Conservation (phyloP, 2,329 filamentous ascomycete species). For the Pseudogymnoascus sp. region DNA sequence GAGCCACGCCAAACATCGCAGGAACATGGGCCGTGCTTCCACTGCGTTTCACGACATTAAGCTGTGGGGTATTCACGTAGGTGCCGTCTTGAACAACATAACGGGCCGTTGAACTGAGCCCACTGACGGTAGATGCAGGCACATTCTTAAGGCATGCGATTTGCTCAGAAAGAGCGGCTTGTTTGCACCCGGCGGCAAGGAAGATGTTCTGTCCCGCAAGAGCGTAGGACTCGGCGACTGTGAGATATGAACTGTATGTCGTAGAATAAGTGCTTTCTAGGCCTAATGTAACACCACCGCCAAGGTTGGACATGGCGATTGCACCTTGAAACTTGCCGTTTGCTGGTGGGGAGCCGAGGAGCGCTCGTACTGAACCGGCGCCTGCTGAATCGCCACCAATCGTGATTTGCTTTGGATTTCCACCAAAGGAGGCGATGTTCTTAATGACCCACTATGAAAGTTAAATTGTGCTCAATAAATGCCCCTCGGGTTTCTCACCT, state of each 20-base stretch:
- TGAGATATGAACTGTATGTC: slow-evolving; percentile 48
- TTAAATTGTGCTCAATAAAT: slow-evolving; percentile 8
- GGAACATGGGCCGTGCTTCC: slow-evolving; percentile 41
- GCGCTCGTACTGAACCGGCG: slow-evolving; percentile 41
- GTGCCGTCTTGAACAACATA: slow-evolving; percentile 49
- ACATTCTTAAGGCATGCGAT: slow-evolving; percentile 41
- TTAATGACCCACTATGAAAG: slow-evolving; percentile 39
- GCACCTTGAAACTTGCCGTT: slow-evolving; percentile 42
- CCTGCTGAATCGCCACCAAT: slow-evolving; percentile 47
- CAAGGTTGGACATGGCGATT: slow-evolving; percentile 45
- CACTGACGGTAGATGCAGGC: slow-evolving; percentile 26
- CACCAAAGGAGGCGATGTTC: slow-evolving; percentile 40
- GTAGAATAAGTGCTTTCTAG: slow-evolving; percentile 43
- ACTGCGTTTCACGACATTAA: slow-evolving; percentile 38
- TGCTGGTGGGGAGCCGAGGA: slow-evolving; percentile 42
- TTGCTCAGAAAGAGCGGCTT: slow-evolving; percentile 35
- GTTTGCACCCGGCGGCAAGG: slow-evolving; percentile 40
- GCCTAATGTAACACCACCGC: slow-evolving; percentile 43
- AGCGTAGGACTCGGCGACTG: slow-evolving; percentile 42
- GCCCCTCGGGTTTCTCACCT: slow-evolving; percentile 21
- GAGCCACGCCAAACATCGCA: slow-evolving; percentile 45
- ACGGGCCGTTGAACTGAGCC: slow-evolving; percentile 29
- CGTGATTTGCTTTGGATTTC: slow-evolving; percentile 40
- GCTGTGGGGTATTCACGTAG: slow-evolving; percentile 42
- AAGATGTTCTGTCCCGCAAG: slow-evolving; percentile 44